Conservation (phyloP, 1,284 basidiomycete genomes). For the Fomitopsis betulina region DNA sequence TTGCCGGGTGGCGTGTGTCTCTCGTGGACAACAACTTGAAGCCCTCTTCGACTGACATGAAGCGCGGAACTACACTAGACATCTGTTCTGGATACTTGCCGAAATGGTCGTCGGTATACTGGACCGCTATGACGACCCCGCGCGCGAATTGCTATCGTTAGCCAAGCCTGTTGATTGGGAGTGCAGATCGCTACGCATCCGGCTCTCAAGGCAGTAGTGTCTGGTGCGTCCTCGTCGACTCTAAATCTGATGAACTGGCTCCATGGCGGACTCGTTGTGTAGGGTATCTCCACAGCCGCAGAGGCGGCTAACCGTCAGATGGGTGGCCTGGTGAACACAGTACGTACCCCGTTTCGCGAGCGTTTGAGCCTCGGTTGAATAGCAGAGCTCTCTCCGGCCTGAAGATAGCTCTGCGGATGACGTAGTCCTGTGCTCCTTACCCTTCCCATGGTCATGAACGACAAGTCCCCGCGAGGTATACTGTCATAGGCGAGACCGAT, state of each 20-base stretch:
- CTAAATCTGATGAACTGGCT: background rate
- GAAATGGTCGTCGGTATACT: no score
- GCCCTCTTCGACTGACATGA: no score
- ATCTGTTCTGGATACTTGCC: no score
- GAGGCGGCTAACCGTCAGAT: background rate
- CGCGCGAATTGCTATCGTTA: no score
- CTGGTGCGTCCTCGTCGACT: background rate
- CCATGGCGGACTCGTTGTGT: background rate
- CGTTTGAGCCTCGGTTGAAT: background rate
- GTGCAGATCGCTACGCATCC: no score
- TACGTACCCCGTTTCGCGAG: background rate
- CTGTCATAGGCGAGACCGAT: background rate
- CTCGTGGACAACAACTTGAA: no score
- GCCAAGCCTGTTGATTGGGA: no score
- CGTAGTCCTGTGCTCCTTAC: background rate
- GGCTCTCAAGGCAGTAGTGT: no score
- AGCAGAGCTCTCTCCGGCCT: background rate
- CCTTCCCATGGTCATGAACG: background rate
- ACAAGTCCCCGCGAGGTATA: background rate
- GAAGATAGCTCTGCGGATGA: background rate
- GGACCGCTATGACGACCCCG: no score
- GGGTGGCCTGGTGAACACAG: background rate
- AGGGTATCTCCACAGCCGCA: background rate
- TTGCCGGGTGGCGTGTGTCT: background rate
- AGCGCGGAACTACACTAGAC: no score